Evolutionary conservation across 805 yeast genomes (phyloP).

Genomic region (Barnettozyma siamensis): DNA sequence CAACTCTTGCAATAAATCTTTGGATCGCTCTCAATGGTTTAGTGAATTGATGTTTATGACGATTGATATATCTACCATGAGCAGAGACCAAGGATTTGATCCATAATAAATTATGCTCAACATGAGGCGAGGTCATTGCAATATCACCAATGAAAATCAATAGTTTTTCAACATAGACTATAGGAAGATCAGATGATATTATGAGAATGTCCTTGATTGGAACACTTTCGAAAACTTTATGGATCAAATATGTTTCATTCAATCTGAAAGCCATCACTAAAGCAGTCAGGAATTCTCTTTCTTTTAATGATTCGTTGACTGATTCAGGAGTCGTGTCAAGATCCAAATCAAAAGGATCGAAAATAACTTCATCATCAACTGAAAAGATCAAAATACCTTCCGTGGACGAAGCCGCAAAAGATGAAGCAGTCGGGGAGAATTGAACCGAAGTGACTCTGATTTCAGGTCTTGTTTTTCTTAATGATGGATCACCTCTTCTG

Average conservation of each 20-base stretch:
- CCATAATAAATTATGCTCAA: slow-evolving; percentile 85
- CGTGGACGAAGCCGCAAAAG: slow-evolving; percentile 93
- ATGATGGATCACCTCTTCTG: slow-evolving; percentile 65
- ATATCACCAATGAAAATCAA: slow-evolving; percentile 64
- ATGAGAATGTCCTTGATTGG: slow-evolving; percentile 67
- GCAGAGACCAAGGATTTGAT: slow-evolving; percentile 56
- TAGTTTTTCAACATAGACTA: slow-evolving; percentile 64
- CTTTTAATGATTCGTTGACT: slow-evolving; percentile 53
- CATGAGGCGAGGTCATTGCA: slow-evolving; percentile 67
- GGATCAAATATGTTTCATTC: slow-evolving; percentile 72
- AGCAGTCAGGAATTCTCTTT: slow-evolving; percentile 60
- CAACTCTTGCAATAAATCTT: slow-evolving; percentile 66
- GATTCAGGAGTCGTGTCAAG: slow-evolving; percentile 84
- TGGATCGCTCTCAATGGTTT: slow-evolving; percentile 65
- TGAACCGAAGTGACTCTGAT: slow-evolving; percentile 72
- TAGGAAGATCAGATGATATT: slow-evolving; percentile 66
- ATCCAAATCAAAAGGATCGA: slow-evolving; percentile 95
- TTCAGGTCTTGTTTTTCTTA: slow-evolving; percentile 71
- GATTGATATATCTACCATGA: slow-evolving; percentile 73
- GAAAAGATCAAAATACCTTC: slow-evolving; percentile 86
- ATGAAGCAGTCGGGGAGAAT: slow-evolving; percentile 85
- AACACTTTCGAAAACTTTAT: slow-evolving; percentile 65
- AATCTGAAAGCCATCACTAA: slow-evolving; percentile 90
- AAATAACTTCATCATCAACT: slow-evolving; percentile 64
- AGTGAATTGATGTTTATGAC: slow-evolving; percentile 55